Conservation (phyloP, 2,329 filamentous ascomycete species). For the Chalaropsis thielavioides region DNA sequence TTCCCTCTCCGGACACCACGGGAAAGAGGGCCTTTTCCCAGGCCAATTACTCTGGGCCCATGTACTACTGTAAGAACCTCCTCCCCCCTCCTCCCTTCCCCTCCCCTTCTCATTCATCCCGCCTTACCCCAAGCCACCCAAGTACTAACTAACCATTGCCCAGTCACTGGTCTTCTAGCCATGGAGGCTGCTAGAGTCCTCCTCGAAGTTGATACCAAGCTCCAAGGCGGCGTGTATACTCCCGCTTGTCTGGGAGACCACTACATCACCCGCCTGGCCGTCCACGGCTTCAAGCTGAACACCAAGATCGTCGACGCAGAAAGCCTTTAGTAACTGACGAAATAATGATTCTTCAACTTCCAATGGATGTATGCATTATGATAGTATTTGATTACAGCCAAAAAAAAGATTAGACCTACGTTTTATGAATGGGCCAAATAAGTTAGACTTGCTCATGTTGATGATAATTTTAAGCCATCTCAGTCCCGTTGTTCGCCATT, state of each 20-base stretch:
- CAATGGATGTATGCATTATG: constrained; percentile 18
- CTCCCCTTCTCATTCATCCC: constrained; percentile 11
- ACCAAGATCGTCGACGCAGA: constrained; percentile 30
- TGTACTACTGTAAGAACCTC: constrained; percentile 46
- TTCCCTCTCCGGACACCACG: constrained; percentile 20
- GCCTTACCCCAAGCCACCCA: constrained; percentile 1
- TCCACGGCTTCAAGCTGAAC: constrained; percentile 49
- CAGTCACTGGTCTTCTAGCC: constrained; percentile 51
- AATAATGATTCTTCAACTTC: constrained; percentile 11
- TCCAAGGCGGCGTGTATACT: constrained; percentile 56
- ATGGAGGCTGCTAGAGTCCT: constrained; percentile 51
- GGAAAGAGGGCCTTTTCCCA: constrained; percentile 40
- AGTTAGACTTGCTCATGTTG: constrained; percentile 12
- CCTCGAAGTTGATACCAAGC: constrained; percentile 44
- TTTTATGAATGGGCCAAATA: constrained; percentile 8
- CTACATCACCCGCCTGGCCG: constrained; percentile 48
- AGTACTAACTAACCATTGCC: neutral
- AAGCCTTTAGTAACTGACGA: neutral
- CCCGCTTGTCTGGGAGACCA: constrained; percentile 55
- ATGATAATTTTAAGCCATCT: constrained; percentile 12
- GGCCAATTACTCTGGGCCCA: constrained; percentile 36
- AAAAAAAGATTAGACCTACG: constrained; percentile 3
- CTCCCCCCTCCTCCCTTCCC: too few species aligned
- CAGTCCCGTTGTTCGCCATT: constrained; percentile 9
- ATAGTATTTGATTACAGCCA: constrained; percentile 13